A percentile compares a stretch with the other conserved stretches of the same genome.
These are phyloP conservation scores for Trebouxia sp. DNA, from an alignment of 139 green algal genomes.

Conservation along the genomic window DNA sequence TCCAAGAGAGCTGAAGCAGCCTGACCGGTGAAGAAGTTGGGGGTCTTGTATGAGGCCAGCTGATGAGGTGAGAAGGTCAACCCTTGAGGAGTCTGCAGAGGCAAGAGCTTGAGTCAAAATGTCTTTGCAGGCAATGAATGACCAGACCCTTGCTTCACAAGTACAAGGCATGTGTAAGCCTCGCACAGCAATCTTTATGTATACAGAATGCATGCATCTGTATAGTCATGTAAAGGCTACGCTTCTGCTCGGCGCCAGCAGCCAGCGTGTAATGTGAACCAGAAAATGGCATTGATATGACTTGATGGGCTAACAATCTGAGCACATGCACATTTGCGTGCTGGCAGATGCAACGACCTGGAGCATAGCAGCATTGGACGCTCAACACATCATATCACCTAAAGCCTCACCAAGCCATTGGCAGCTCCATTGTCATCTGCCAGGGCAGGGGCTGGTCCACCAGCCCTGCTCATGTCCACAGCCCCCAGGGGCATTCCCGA, in stretches of 20 bases:
- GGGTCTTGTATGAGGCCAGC: constrained; percentile 1
- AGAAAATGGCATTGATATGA: no score
- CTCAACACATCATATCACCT: not conserved
- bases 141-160: no score
- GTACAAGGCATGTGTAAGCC: no score
- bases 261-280: no score
- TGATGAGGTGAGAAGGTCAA: not conserved
- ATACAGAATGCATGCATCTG: no score
- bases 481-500: not conserved
- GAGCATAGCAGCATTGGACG: no score
- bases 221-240: no score
- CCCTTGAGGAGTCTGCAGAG: not conserved
- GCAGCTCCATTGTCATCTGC: not conserved
- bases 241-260: no score
- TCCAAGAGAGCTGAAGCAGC: not conserved
- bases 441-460: not conserved
- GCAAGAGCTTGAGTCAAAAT: not conserved
- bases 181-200: no score
- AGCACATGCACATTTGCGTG: no score
- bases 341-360: not conserved
- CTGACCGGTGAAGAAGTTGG: constrained; percentile 16
- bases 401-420: not conserved
- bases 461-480: not conserved
- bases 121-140: not conserved
- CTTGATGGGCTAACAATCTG: no score